Evolutionary conservation across 2,329 filamentous ascomycete species (phyloP).

Genomic region (Talaromyces sp.): DNA sequence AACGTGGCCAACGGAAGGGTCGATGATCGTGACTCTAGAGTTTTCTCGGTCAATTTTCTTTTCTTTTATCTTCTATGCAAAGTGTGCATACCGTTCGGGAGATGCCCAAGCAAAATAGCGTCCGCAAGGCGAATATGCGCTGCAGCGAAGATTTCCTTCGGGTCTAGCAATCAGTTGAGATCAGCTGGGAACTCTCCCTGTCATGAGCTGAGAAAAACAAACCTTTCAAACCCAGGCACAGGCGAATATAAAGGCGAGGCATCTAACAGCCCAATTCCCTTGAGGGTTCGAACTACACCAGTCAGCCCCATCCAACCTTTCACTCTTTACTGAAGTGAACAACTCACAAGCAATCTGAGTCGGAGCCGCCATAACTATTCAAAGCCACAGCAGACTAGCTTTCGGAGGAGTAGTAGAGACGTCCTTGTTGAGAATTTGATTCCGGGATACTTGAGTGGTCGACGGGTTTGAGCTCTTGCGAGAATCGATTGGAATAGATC

Average conservation of each 20-base stretch:
- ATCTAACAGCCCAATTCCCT: conserved; percentile 91
- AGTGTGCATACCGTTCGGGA: conserved; percentile 60
- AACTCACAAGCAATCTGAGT: conserved; percentile 84
- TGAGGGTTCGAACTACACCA: conserved; percentile 76
- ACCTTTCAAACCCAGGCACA: conserved; percentile 72
- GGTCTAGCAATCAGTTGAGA: conserved; percentile 53
- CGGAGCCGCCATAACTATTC: conserved; percentile 86
- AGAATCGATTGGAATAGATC: background rate
- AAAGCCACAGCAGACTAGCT: conserved; percentile 66
- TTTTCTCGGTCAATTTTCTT: background rate
- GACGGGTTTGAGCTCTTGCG: background rate
- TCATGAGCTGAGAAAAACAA: conserved; percentile 18
- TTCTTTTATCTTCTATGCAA: background rate
- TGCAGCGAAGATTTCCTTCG: conserved; percentile 91
- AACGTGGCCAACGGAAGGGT: conserved; percentile 71
- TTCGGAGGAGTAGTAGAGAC: background rate
- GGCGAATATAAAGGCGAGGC: conserved; percentile 83
- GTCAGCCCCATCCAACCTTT: background rate
- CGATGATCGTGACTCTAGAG: conserved; percentile 71
- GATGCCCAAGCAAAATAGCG: conserved; percentile 95
- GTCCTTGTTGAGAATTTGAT: conserved; percentile 10
- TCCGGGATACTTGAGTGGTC: background rate
- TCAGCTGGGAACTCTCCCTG: background rate
- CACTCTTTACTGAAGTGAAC: too few species aligned
- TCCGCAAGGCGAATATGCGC: conserved; percentile 91